A percentile compares a stretch with the other conserved stretches of the same genome.
Evolutionary conservation across 2,329 filamentous ascomycete species (phyloP).

Genomic region (Pseudogymnoascus sp.): DNA sequence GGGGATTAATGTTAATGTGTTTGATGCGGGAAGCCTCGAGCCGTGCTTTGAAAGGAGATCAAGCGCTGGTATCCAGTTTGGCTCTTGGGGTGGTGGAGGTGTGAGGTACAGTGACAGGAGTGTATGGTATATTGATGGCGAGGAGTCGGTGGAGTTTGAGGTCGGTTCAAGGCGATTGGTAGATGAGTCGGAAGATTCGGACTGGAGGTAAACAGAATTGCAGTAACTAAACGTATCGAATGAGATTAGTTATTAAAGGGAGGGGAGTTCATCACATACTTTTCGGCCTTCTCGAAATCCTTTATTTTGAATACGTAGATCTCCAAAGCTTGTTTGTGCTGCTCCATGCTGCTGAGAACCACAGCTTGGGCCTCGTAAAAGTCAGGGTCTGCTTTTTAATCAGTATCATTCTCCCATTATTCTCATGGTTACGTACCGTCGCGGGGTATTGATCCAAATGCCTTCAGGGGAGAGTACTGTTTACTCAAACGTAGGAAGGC

Average conservation of each 20-base stretch:
- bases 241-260: constrained; percentile 15
- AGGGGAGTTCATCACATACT: constrained; percentile 45
- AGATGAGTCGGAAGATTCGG: constrained; percentile 33
- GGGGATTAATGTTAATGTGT: constrained; percentile 79
- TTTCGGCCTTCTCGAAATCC: constrained; percentile 83
- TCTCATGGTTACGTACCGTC: constrained; percentile 50
- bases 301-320: constrained; percentile 95
- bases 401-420: constrained; percentile 11
- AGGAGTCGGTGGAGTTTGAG: constrained; percentile 37
- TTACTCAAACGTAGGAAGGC: constrained; percentile 65
- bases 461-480: constrained; percentile 72
- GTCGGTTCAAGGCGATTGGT: constrained; percentile 19
- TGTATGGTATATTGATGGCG: constrained; percentile 81
- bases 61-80: constrained; percentile 70
- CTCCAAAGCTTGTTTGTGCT: constrained; percentile 90
- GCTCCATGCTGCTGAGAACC: constrained; percentile 87
- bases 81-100: constrained; percentile 63
- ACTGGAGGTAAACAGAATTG: constrained; percentile 67
- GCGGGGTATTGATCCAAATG: constrained; percentile 67
- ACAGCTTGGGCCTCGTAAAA: constrained; percentile 89
- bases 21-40: constrained; percentile 77
- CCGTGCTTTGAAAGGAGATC: constrained; percentile 87
- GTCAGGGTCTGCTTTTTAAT: constrained; percentile 50
- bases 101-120: constrained; percentile 82
- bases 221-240: constrained; percentile 55